phyloP scores from a whole-genome alignment of 176 grass and related monocot genomes.

The Oryza longistaminata region DNA sequence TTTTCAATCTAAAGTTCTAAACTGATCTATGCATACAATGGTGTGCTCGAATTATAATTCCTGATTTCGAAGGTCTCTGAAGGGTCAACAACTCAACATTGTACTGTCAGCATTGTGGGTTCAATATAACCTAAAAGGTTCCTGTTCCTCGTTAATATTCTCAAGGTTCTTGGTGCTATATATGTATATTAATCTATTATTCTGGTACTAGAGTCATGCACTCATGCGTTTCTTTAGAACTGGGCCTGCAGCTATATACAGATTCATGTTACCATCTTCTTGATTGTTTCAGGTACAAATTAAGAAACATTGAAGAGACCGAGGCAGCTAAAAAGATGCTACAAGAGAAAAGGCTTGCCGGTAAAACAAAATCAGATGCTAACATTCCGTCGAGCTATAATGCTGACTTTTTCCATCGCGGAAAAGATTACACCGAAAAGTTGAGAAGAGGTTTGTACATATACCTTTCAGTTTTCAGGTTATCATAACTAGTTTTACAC shows the following conservation, averaged over 20 bases:
- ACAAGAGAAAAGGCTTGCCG: conserved; percentile 87
- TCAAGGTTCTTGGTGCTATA: background rate
- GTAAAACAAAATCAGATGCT: conserved; percentile 80
- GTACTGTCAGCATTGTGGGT: background rate
- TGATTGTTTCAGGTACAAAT: conserved; percentile 69
- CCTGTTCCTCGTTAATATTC: conserved; percentile 17
- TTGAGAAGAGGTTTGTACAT: conserved; percentile 75
- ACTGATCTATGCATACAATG: background rate
- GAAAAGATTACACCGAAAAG: conserved; percentile 90
- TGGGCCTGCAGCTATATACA: background rate
- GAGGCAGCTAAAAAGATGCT: conserved; percentile 92
- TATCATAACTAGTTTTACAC: background rate
- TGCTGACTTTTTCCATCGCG: conserved; percentile 91
- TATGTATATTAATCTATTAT: conserved; percentile 17
- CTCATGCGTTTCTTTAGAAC: background rate
- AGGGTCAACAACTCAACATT: background rate
- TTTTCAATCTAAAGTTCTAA: background rate
- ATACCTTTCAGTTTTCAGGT: background rate
- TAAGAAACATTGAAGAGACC: conserved; percentile 97
- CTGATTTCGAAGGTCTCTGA: background rate
- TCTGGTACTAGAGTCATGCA: background rate
- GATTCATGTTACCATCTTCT: conserved; percentile 3
- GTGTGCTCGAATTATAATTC: background rate
- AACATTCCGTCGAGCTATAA: conserved; percentile 95
- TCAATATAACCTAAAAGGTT: conserved; percentile 11